Evolutionary conservation across 257 asterid genomes (phyloP).

Genomic region (Anisodus acutangulus): DNA sequence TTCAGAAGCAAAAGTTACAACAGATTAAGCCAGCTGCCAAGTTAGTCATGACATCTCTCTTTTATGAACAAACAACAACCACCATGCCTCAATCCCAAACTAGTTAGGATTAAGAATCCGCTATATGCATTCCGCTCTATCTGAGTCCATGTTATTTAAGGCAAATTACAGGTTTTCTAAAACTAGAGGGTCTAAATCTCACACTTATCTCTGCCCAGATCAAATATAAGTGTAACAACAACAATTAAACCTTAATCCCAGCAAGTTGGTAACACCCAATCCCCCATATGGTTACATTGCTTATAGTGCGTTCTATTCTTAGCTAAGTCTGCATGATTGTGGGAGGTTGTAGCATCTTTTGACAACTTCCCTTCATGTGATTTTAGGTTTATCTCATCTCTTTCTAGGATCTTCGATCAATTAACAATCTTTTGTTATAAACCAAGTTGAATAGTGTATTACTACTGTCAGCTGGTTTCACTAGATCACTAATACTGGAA

Average conservation of each 20-base stretch:
- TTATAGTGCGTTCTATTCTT: not conserved
- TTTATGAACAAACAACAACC: not conserved
- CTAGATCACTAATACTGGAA: not conserved
- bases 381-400: not conserved
- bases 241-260: not conserved
- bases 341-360: not conserved
- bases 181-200: not conserved
- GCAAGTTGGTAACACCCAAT: not conserved
- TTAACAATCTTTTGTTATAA: not conserved
- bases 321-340: not conserved
- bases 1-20: constrained; percentile 7
- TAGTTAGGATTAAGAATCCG: not conserved
- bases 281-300: not conserved
- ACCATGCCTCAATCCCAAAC: not conserved
- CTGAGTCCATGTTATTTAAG: not conserved
- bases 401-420: constrained; percentile 5
- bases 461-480: not conserved
- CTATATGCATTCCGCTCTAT: not conserved
- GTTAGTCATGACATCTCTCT: constrained; percentile 20
- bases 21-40: not conserved
- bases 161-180: not conserved
- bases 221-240: not conserved
- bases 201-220: not conserved
- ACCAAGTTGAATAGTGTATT: not conserved
- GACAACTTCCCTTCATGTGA: not conserved